Evolutionary conservation across 176 grass and related monocot species (phyloP), one percentile per base, ranked within the genome.

Genomic region (Aegilops umbellulata): DNA sequence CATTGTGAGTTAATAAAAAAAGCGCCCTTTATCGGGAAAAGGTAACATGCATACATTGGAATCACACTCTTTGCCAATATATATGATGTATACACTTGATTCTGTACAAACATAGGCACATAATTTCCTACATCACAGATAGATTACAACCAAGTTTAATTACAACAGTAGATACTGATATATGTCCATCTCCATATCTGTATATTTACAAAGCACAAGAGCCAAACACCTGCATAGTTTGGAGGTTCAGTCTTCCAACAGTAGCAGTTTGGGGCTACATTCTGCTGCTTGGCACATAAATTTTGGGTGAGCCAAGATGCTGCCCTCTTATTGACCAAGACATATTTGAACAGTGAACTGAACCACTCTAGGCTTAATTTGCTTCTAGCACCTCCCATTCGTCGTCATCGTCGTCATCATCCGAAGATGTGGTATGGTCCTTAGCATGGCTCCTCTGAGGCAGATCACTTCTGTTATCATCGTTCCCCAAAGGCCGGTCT

Each of bases 341-440:
- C 39, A 23, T 8, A 36, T 36, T 41, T 34, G 24, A 86, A 71
- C 13, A 78, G 11, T 67, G n/a, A 58, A 76, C 10, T 31, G 26
- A 35, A 23, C 62, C 74, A 64, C 25, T 62, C 38, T 64, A 72
- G 44, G 20, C 26, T 26, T 80, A n/a, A 35, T 20, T 26, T 80
- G 25, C 47, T 62, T 86, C 77, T 13, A 86, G 57, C 22, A 90
- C 74, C 81, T 94, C 89, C 92, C 92, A 94, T 72, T 80, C 90
- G 2, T 94, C 89, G 7, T 80, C 90, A 1, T 94, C 89, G 7
- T 74, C 71, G 10, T 94, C 70, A 7, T 75, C 72, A 20, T 94
- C 92, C 49, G 51, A 84, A 76, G 24, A 36, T 0, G 9, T 60
- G 15, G 55, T 15, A 19, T 80, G 36, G 68, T 84, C 74, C 26